Evolutionary conservation across 495 filamentous ascomycete genomes (phyloP).

Genomic region (Talaromyces liani): DNA sequence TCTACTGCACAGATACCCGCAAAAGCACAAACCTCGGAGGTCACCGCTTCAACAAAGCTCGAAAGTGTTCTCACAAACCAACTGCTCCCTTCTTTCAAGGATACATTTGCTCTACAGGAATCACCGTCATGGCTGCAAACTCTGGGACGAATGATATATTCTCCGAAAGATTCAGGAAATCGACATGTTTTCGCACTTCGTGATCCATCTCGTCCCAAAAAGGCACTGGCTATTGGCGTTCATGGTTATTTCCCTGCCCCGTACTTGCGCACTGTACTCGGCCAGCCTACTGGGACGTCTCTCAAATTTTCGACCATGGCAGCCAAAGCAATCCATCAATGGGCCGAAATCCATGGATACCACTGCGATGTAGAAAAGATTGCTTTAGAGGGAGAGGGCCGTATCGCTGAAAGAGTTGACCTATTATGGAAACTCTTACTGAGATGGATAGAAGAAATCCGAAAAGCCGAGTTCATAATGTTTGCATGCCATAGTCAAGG

Average conservation of each 20-base stretch:
- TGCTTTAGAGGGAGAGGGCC: constrained; percentile 95
- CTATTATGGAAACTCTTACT: constrained; percentile 88
- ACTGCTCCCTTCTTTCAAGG: constrained; percentile 59
- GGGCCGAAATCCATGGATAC: constrained; percentile 62
- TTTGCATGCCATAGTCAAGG: constrained; percentile 92
- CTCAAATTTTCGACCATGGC: constrained; percentile 87
- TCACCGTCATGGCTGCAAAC: constrained; percentile 66
- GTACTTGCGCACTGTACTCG: constrained; percentile 75
- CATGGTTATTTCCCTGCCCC: constrained; percentile 91
- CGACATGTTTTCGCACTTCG: constrained; percentile 68
- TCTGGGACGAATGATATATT: constrained; percentile 58
- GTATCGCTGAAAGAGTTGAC: constrained; percentile 81
- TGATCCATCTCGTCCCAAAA: constrained; percentile 63
- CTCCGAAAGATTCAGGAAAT: constrained; percentile 49
- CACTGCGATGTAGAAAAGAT: constrained; percentile 76
- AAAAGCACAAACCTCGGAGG: constrained; percentile 28
- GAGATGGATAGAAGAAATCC: constrained; percentile 91
- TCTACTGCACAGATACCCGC: constrained; percentile 18
- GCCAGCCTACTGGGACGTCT: constrained; percentile 92
- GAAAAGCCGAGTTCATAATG: constrained; percentile 79
- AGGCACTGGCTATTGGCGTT: constrained; percentile 84
- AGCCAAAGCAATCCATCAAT: constrained; percentile 74
- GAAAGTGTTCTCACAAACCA: constrained; percentile 50
- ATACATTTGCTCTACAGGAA: constrained; percentile 59
- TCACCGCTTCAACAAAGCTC: constrained; percentile 33